These are phyloP conservation scores for Arthrobotrys conoides DNA, from an alignment of 2,329 filamentous ascomycete genomes.

Conservation along the genomic window DNA sequence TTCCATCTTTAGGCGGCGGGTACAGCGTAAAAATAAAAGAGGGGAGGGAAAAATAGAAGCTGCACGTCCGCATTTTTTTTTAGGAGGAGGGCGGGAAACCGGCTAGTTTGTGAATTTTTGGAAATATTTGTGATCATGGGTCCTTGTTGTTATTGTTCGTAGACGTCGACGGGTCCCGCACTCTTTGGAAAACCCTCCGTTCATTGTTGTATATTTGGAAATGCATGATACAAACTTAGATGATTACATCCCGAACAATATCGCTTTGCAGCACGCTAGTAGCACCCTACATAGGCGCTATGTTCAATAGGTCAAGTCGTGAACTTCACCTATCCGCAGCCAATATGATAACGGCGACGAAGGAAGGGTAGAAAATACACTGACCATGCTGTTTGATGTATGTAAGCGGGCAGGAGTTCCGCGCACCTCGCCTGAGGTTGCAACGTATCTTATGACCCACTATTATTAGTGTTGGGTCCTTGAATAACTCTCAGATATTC, in stretches of 20 bases:
- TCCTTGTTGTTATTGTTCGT: neutral
- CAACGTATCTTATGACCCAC: conserved; percentile 13
- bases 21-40: conserved; percentile 42
- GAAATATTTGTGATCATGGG: conserved; percentile 29
- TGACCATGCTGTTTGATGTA: neutral
- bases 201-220: conserved; percentile 14
- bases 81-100: neutral
- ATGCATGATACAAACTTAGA: neutral
- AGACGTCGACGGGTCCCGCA: conserved; percentile 2
- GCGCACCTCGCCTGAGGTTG: conserved; percentile 14
- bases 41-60: neutral
- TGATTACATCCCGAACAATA: conserved; percentile 5
- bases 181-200: neutral
- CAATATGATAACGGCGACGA: neutral
- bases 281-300: conserved; percentile 18
- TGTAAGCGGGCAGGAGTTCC: conserved; percentile 9
- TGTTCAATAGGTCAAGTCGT: neutral
- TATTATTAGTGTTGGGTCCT: conserved; percentile 7
- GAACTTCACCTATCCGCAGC: neutral
- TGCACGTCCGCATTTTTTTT: neutral
- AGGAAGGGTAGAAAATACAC: neutral
- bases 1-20: conserved; percentile 41
- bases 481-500: neutral
- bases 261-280: conserved; percentile 6
- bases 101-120: conserved; percentile 30